Conservation (phyloP, 1,139 yeast species). For the Candida labiduridarum region DNA sequence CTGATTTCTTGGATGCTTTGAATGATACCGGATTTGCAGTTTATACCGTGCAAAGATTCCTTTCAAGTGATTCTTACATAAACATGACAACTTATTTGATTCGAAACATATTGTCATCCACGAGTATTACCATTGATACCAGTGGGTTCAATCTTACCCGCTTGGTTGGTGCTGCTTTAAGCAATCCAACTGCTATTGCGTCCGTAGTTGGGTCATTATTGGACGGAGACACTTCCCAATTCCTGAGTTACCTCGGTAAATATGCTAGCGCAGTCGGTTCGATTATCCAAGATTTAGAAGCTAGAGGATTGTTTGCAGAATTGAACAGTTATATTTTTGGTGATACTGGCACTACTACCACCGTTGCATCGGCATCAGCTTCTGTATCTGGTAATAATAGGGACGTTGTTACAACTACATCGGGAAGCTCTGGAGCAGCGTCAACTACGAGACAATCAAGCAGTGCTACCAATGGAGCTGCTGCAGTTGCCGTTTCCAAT, state of each 20-base stretch:
- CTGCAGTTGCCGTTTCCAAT: conserved; percentile 4
- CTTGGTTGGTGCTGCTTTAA: conserved; percentile 26
- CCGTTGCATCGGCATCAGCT: conserved; percentile 11
- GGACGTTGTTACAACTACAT: conserved; percentile 10
- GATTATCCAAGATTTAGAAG: conserved; percentile 37
- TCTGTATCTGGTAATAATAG: conserved; percentile 4
- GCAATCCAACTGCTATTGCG: conserved; percentile 28
- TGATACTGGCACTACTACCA: conserved; percentile 23
- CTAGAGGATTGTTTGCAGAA: conserved; percentile 41
- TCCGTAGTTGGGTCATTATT: conserved; percentile 27
- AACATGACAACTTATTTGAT: conserved; percentile 39
- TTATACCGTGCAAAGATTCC: conserved; percentile 37
- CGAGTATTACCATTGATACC: conserved; percentile 27
- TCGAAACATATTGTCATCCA: conserved; percentile 28
- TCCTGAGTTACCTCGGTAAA: conserved; percentile 22
- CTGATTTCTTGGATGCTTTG: conserved; percentile 36
- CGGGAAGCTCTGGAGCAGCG: conserved; percentile 3
- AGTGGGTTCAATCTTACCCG: conserved; percentile 29
- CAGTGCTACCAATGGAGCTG: conserved; percentile 14
- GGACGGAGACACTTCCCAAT: conserved; percentile 18
- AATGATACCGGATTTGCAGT: conserved; percentile 48
- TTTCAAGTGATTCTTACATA: conserved; percentile 39
- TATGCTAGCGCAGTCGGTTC: conserved; percentile 35
- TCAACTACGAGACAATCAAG: conserved; percentile 13
- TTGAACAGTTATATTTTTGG: conserved; percentile 41